Conservation (phyloP, 441 rosid genomes). For the Isatis lusitanica region DNA sequence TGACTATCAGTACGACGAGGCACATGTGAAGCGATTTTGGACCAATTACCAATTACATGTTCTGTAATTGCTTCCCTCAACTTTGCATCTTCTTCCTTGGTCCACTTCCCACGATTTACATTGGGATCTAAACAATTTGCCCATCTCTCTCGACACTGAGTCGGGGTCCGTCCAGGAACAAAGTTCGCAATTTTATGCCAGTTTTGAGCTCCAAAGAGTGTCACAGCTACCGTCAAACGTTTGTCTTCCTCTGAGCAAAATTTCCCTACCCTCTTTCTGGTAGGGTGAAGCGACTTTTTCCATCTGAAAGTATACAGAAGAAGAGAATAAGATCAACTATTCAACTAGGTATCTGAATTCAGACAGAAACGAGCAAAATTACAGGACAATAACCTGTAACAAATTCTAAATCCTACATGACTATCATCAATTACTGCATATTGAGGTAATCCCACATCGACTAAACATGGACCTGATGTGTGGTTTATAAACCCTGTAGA, state of each 20-base stretch:
- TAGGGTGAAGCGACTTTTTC: constrained; percentile 67
- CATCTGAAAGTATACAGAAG: constrained; percentile 53
- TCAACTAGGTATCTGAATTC: background rate
- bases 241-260: constrained; percentile 75
- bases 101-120: constrained; percentile 61
- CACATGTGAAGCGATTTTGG: constrained; percentile 66
- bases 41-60: constrained; percentile 65
- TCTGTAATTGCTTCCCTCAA: constrained; percentile 63
- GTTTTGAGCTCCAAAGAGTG: constrained; percentile 77
- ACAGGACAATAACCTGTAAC: background rate
- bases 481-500: constrained; percentile 8
- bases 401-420: background rate
- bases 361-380: constrained; percentile 18
- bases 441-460: background rate
- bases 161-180: constrained; percentile 77
- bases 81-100: constrained; percentile 73
- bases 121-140: constrained; percentile 73
- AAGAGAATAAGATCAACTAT: background rate
- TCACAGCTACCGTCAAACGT: constrained; percentile 74
- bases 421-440: background rate
- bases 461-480: constrained; percentile 13
- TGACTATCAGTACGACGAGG: constrained; percentile 79
- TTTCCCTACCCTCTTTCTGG: constrained; percentile 52
- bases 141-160: constrained; percentile 94
- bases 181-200: constrained; percentile 76